Conservation (phyloP, 495 filamentous ascomycete species). For the Xylaria castorea region DNA sequence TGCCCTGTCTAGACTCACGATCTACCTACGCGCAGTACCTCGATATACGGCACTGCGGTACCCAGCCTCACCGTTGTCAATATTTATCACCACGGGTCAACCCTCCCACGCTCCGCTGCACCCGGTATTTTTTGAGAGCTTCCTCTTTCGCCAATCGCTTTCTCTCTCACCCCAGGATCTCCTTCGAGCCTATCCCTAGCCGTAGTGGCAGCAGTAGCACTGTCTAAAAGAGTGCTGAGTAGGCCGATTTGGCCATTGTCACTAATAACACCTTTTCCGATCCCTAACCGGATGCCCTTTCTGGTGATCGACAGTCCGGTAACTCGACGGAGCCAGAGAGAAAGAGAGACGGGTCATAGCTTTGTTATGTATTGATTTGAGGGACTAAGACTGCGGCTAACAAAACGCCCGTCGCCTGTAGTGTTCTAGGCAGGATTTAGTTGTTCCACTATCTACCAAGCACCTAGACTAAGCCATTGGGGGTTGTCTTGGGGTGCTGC, state of each 20-base stretch:
- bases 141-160: slow-evolving; percentile 29
- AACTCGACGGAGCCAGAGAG: not conserved
- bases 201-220: not conserved
- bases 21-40: not conserved
- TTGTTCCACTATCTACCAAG: not conserved
- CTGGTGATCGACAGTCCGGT: not conserved
- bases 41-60: not conserved
- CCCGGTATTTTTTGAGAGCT: slow-evolving; percentile 26
- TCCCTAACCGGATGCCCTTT: slow-evolving; percentile 8
- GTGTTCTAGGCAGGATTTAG: not conserved
- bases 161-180: slow-evolving; percentile 7
- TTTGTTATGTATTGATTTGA: slow-evolving; percentile 7
- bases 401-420: not conserved
- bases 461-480: not conserved
- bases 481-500: slow-evolving; percentile 7
- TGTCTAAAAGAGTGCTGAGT: not conserved
- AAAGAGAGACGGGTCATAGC: not conserved
- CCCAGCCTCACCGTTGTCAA: not conserved
- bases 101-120: slow-evolving; percentile 10
- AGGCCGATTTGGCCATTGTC: not conserved
- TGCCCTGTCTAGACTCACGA: not conserved
- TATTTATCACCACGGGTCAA: slow-evolving; percentile 20
- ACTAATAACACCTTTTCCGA: not conserved
- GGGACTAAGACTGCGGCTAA: slow-evolving; percentile 15
- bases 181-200: not conserved